Evolutionary conservation across 2,329 filamentous ascomycete genomes (phyloP), one percentile per base, ranked within the genome.

Genomic region (Aspergillus novoparasiticus): DNA sequence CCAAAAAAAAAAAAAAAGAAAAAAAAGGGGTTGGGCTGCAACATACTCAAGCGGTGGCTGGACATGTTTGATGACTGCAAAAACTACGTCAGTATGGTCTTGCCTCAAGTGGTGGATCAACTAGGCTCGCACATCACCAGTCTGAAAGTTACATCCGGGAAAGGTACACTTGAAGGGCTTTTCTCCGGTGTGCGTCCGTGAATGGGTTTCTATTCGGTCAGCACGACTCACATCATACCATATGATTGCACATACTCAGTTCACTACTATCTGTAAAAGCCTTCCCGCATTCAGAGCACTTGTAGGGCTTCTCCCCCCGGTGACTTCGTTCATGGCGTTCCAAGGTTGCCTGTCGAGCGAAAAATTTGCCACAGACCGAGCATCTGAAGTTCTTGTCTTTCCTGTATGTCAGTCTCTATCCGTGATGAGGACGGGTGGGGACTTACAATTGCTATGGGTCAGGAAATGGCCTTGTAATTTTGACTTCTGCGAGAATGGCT

Each of bases 401-500:
- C 28, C 54, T 3, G 46, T 12, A 10, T 6, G 55, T 66, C 50
- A 71, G 63, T 34, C 41, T 48, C 54, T 10, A 30, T 46, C 34
- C 19, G 16, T 19, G 6, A 14, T 10, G 4, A 19, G 2, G 16
- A 23, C 6, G 4, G 41, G 16, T 9, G n/a, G 6, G n/a, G 23
- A 60, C 76, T 53, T 72, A 80, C 79, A 78, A 59, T 81, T 81
- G 65, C 79, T 81, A 64, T 81, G 79, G 12, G 78, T 81, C 32
- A 81, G 63, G 58, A 80, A 81, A 63, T 81, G 79, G 4, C 79
- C 79, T 58, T 81, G 79, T 10, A 81, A 71, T 60, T 81, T 81
- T 3, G 79, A 80, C 64, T 81, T 81, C 60, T 81, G 79, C 19
- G 79, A 81, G 59, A 81, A 81, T 2, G 79, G 78, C 57, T 80